Evolutionary conservation across 768 basidiomycete genomes (phyloP), one percentile per base, ranked within the genome.

Genomic region (Boletus pseudopeckii): DNA sequence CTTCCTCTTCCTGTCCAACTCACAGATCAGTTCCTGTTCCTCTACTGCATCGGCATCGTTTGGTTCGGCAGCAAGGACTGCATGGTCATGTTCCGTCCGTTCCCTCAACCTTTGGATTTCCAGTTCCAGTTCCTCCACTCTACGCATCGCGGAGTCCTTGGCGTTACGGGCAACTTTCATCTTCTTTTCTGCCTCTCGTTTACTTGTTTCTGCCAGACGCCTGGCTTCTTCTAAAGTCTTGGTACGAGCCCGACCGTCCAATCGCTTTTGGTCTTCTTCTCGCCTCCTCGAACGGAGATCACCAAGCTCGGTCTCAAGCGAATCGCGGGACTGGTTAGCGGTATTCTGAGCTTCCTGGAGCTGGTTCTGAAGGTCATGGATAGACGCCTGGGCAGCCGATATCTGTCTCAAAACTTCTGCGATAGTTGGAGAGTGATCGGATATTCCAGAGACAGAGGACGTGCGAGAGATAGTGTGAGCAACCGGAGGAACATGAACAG

Each of bases 181-280:
- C 60, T 85, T 85, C 75, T 90, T 93, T 72, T 98, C 96, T 5
- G 88, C 92, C 44, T 98, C 95, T 42, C 84, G 80, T 66, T 84
- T 88, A 48, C 77, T 71, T 47, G 81, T 76, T 71, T 99, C 97
- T 11, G 93, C 92, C 28, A 75, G 75, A 32, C 96, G 85, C 71
- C 87, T 90, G 50, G 83, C 75, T 67, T 99, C 96, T 60, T 99
- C 96, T 3, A 98, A 75, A 3, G 77, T 69, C 72, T 95, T 96
- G 45, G 89, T 90, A 45, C 86, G 85, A n/a, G 79, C 70, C 70
- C 92, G 94, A 51, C 90, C 74, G 65, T 97, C 94, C 22, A 80
- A 71, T 48, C 90, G 82, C 22, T 81, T 80, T 4, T 77, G 75
- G 62, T 99, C 96, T 67, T 98, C 96, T 57, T 86, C 81, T 38